Evolutionary conservation across 164 flowering plant species (phyloP).

Genomic region (Piper longum): DNA sequence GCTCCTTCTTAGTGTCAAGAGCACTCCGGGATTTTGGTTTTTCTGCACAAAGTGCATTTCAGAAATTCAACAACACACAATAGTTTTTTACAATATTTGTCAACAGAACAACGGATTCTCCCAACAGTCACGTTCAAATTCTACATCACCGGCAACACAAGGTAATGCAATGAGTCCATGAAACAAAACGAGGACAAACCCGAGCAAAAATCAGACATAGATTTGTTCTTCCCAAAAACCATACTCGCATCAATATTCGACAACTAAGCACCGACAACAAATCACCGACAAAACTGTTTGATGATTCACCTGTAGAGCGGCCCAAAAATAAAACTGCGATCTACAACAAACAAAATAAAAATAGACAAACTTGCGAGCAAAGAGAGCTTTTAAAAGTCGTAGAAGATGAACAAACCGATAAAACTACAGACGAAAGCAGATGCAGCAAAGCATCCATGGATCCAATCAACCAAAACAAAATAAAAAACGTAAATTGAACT

Average conservation of each 20-base stretch:
- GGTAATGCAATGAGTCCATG: background rate
- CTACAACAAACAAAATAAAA: background rate
- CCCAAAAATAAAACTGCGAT: background rate
- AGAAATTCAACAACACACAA: background rate
- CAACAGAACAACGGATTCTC: too few species aligned
- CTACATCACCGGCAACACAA: too few species aligned
- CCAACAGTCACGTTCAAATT: too few species aligned
- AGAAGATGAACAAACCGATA: too few species aligned
- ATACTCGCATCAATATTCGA: background rate
- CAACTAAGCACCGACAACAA: background rate
- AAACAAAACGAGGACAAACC: background rate
- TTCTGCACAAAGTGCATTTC: conserved; percentile 8
- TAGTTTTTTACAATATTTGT: background rate
- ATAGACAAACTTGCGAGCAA: background rate
- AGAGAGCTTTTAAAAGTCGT: background rate
- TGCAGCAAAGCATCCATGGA: background rate
- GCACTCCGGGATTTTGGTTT: conserved; percentile 5
- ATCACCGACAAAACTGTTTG: background rate
- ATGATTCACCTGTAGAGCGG: too few species aligned
- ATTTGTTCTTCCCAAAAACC: background rate
- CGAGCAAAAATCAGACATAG: background rate
- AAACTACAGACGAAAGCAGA: background rate
- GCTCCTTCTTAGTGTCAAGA: conserved; percentile 4
- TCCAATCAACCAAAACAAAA: background rate
- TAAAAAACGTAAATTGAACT: background rate